Evolutionary conservation across 495 filamentous ascomycete species (phyloP).

Genomic region (Neurospora sp.): DNA sequence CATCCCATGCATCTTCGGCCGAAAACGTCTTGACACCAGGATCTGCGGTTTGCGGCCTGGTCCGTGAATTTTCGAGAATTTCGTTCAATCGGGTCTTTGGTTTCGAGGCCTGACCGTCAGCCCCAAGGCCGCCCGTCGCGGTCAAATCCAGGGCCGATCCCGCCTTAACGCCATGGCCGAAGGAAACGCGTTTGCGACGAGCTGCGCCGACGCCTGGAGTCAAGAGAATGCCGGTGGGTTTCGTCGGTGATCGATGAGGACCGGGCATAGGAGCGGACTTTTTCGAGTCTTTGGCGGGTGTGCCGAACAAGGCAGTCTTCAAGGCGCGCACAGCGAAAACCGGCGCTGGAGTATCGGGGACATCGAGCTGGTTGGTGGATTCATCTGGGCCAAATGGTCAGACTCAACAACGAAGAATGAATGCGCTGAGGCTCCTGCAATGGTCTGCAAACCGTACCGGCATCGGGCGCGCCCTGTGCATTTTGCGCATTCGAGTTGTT

Average conservation of each 20-base stretch:
- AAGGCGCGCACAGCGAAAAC: slow-evolving; percentile 90
- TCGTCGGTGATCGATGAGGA: slow-evolving; percentile 29
- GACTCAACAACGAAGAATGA: not conserved
- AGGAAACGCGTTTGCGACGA: slow-evolving; percentile 84
- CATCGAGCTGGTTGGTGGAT: slow-evolving; percentile 42
- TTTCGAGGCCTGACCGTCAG: slow-evolving; percentile 40
- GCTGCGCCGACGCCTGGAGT: slow-evolving; percentile 76
- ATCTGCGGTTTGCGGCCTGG: slow-evolving; percentile 8
- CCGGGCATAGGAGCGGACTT: not conserved
- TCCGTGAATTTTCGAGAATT: slow-evolving; percentile 34
- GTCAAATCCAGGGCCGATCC: slow-evolving; percentile 19
- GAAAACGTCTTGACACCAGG: slow-evolving; percentile 18
- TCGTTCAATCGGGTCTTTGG: slow-evolving; percentile 47
- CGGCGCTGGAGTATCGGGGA: slow-evolving; percentile 85
- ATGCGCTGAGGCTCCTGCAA: not conserved
- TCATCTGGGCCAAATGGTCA: slow-evolving; percentile 23
- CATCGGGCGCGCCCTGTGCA: slow-evolving; percentile 20
- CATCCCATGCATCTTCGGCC: slow-evolving; percentile 32
- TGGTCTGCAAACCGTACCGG: not conserved
- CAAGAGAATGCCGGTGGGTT: slow-evolving; percentile 58
- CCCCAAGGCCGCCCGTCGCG: slow-evolving; percentile 39
- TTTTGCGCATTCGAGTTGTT: slow-evolving; percentile 9
- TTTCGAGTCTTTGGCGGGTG: slow-evolving; percentile 40
- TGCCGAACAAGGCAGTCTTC: slow-evolving; percentile 85
- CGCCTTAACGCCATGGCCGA: slow-evolving; percentile 51